These are phyloP conservation scores for Hyaloscypha finlandica DNA, from an alignment of 495 filamentous ascomycete genomes.

Conservation along the genomic window DNA sequence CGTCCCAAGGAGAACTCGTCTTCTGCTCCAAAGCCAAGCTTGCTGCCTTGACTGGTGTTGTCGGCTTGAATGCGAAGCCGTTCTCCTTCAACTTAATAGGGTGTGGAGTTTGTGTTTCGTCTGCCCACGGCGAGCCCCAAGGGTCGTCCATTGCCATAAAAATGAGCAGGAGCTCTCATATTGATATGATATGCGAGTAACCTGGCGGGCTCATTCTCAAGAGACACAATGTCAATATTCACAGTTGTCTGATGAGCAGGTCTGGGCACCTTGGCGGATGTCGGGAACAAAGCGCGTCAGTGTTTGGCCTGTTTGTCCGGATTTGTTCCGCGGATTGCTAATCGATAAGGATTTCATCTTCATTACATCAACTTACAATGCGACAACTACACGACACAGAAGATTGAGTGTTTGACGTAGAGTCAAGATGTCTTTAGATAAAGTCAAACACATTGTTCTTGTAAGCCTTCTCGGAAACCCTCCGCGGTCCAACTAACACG, in stretches of 20 bases:
- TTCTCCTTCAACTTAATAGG: conserved; percentile 11
- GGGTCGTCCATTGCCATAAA: conserved; percentile 55
- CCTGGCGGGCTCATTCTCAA: background rate
- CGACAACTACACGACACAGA: conserved; percentile 10
- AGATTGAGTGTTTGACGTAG: conserved; percentile 10
- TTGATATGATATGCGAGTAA: conserved; percentile 21
- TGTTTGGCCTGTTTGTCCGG: conserved; percentile 6
- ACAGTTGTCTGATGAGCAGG: conserved; percentile 1
- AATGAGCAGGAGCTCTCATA: conserved; percentile 28
- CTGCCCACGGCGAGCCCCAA: conserved; percentile 56
- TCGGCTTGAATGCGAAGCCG: conserved; percentile 1
- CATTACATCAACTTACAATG: conserved; percentile 21
- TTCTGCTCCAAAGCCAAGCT: conserved; percentile 19
- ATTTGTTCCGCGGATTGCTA: conserved; percentile 28
- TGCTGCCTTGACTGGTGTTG: conserved; percentile 19
- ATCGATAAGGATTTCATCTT: conserved; percentile 30
- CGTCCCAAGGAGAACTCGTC: conserved; percentile 28
- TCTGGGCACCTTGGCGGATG: background rate
- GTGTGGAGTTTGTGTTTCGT: conserved; percentile 28
- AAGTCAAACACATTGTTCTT: conserved; percentile 61
- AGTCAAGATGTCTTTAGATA: conserved; percentile 55
- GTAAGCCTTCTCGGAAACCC: conserved; percentile 38
- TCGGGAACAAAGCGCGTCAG: conserved; percentile 10
- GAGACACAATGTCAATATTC: conserved; percentile 15
- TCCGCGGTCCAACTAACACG: conserved; percentile 21